Conservation (phyloP, 768 basidiomycete species). For the Lactifluus volemus region DNA sequence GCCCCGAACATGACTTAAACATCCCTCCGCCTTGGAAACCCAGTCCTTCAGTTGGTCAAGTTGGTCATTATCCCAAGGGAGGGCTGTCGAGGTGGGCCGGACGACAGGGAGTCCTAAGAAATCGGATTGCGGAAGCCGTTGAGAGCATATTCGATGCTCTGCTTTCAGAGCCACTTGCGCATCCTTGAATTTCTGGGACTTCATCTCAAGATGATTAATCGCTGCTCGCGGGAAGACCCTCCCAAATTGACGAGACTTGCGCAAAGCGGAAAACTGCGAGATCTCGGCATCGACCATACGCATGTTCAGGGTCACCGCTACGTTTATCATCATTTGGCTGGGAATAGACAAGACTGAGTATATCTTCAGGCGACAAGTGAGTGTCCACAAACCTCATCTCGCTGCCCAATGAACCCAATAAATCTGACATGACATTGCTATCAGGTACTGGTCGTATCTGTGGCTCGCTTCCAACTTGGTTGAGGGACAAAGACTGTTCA, state of each 20-base stretch:
- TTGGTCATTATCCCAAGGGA: not conserved
- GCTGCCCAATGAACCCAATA: not conserved
- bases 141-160: not conserved
- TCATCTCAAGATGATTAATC: slow-evolving; percentile 1
- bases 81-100: not conserved
- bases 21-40: slow-evolving; percentile 1
- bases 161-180: not conserved
- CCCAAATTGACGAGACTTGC: slow-evolving; percentile 1
- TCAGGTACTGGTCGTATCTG: not conserved
- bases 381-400: not conserved
- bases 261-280: not conserved
- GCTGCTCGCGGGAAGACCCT: not conserved
- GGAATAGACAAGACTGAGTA: not conserved
- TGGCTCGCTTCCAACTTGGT: not conserved
- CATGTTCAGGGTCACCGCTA: not conserved
- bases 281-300: slow-evolving; percentile 1
- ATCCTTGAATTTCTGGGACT: not conserved
- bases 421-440: not conserved
- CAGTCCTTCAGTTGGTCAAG: not conserved
- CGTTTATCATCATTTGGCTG: not conserved
- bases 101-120: not conserved
- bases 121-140: not conserved
- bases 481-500: not conserved
- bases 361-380: not conserved
- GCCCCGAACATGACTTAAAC: not conserved